These are phyloP conservation scores for Tylopilus orsonianus DNA, from an alignment of 1,284 basidiomycete species.

Conservation along the genomic window DNA sequence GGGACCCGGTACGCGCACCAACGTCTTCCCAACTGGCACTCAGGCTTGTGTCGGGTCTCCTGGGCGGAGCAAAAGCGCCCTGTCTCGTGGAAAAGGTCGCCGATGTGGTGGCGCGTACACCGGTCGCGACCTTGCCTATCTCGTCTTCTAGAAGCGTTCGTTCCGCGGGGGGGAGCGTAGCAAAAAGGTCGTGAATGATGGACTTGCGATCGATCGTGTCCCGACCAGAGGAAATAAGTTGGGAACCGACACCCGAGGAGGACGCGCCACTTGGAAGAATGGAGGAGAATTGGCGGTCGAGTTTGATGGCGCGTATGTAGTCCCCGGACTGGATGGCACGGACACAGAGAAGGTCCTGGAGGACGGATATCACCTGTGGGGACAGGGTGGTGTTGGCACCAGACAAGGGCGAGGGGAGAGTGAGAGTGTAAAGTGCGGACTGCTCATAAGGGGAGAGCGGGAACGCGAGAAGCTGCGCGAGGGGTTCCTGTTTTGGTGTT, in stretches of 20 bases:
- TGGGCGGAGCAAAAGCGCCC: constrained; percentile 6
- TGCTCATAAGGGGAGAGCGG: constrained; percentile 68
- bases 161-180: constrained; percentile 59
- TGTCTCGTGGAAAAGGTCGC: constrained; percentile 12
- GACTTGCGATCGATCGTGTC: constrained; percentile 50
- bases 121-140: constrained; percentile 35
- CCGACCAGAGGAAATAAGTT: constrained; percentile 10
- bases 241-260: constrained; percentile 9
- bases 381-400: constrained; percentile 10
- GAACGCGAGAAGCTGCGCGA: constrained; percentile 60
- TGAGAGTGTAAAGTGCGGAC: constrained; percentile 52
- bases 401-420: constrained; percentile 42
- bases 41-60: constrained; percentile 31
- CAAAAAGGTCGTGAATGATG: constrained; percentile 69
- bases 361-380: constrained; percentile 47
- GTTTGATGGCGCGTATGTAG: constrained; percentile 70
- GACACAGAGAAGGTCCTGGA: constrained; percentile 82
- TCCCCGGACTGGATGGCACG: constrained; percentile 76
- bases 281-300: constrained; percentile 63
- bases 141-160: constrained; percentile 52
- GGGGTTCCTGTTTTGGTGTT: constrained; percentile 52
- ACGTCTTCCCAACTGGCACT: constrained; percentile 54
- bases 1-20: constrained; percentile 11
- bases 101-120: constrained; percentile 15
- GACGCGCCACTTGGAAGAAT: constrained; percentile 22